Base-by-base conservation (phyloP, 495 filamentous ascomycete species). In the Penicillium herquei region DNA sequence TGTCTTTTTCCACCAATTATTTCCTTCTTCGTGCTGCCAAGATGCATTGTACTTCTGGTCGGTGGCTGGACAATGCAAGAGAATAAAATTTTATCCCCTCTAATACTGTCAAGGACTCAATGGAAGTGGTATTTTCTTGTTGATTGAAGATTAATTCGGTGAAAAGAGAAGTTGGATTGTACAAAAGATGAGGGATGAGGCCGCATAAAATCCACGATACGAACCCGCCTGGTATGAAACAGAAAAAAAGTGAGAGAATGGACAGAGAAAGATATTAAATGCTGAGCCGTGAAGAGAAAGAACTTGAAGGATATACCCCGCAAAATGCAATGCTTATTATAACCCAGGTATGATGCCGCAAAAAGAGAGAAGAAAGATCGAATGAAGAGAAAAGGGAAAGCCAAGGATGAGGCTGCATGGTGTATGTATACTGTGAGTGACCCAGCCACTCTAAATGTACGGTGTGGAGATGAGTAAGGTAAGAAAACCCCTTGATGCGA, bases 311-410 rank as follows among this genome's bases (percentile, higher is more conserved):
- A 58, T 35, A 52, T 51, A 56, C 60, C 57, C 57, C 47, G 59
- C 57, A 58, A 37, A 57, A 66, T 66, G 59, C 57, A 63, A 63
- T 63, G 55, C 50, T 53, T 45, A 66, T 67, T 61, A 68, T 50
- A 63, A 39, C 39, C 46, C 40, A 54, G 56, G 39, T 58, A 42
- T 46, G 32, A 62, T 58, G 48, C 54, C 49, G 41, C 30, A 30
- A 44, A 52, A 40, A 48, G 39, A 49, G 42, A 59, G 52, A 26
- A 54, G 42, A 26, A 39, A 30, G 30, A 54, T 43, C 21, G 30
- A 30, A 50, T 39, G 9, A 21, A 40, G 48, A 6, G n/a, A 44
- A 34, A 47, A 46, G 12, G 21, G 21, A 26, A 39, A 51, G 16
- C 44, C 45, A 21, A 46, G 41, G 49, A 44, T n/a, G 21, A 51